Conservation (phyloP, 305 asterid species). For the Salvia sclarea region DNA sequence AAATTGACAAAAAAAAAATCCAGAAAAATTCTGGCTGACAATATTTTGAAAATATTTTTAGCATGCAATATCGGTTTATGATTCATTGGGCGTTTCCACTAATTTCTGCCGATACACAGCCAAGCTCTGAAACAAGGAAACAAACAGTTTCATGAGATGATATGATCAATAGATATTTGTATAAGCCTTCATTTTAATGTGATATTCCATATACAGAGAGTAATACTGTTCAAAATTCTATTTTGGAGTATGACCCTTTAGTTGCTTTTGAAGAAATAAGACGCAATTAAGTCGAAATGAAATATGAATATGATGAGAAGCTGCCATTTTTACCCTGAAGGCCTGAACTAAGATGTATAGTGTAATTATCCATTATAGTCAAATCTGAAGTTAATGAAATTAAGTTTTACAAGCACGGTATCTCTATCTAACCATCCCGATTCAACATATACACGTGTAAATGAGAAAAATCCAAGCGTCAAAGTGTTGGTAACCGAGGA, state of each 20-base stretch:
- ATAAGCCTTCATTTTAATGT: background rate
- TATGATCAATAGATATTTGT: background rate
- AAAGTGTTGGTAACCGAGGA: background rate
- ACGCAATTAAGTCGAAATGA: background rate
- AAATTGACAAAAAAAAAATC: background rate
- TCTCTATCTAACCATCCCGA: background rate
- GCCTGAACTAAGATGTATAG: background rate
- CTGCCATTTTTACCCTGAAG: background rate
- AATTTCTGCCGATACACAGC: conserved; percentile 50
- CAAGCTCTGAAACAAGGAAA: conserved; percentile 51
- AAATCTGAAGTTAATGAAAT: background rate
- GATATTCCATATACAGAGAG: background rate
- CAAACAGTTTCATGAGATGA: background rate
- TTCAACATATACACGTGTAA: background rate
- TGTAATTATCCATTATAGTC: background rate
- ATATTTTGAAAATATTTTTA: background rate
- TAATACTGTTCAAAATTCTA: too few species aligned
- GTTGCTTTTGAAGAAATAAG: background rate
- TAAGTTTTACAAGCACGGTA: background rate
- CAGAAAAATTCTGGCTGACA: too few species aligned
- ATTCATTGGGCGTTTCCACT: conserved; percentile 38
- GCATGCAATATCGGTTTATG: background rate
- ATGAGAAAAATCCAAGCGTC: background rate
- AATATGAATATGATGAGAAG: background rate
- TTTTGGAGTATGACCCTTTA: background rate